Conservation (phyloP, 2,329 filamentous ascomycete genomes). For the Endocalyx cinctus region DNA sequence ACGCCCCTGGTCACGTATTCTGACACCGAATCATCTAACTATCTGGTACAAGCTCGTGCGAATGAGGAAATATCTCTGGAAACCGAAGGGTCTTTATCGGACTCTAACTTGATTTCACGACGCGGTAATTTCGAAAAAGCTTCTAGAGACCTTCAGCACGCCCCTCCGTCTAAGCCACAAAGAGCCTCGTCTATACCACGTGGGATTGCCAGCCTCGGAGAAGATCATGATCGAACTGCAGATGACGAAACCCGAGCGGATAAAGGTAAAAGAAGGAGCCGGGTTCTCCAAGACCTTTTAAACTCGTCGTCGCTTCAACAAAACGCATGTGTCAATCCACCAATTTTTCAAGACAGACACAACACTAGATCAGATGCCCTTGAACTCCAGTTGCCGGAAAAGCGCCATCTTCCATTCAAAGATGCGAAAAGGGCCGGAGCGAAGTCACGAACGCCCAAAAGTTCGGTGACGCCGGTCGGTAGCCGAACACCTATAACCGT, state of each 20-base stretch:
- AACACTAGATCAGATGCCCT: conserved; percentile 9
- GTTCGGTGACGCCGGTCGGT: conserved; percentile 4
- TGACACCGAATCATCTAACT: no score
- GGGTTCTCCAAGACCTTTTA: conserved; percentile 18
- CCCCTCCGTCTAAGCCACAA: conserved; percentile 5
- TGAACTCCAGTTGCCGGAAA: conserved; percentile 29
- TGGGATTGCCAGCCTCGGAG: conserved; percentile 18
- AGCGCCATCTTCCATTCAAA: conserved; percentile 40
- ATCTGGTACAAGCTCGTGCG: no score
- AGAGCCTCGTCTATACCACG: conserved; percentile 5
- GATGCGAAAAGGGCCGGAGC: conserved; percentile 9
- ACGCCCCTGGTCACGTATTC: no score
- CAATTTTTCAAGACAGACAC: conserved; percentile 2
- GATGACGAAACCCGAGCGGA: conserved; percentile 3
- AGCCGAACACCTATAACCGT: conserved; percentile 4
- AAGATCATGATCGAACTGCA: conserved; percentile 17
- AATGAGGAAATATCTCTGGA: no score
- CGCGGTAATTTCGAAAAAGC: no score
- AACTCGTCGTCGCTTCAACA: conserved; percentile 14
- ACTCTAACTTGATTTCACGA: no score
- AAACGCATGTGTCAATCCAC: conserved; percentile 3
- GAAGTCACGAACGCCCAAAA: conserved; percentile 4
- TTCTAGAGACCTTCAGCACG: no score
- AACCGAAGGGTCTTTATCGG: no score
- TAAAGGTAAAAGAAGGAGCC: conserved; percentile 3